Evolutionary conservation across 208 protist species (phyloP).

Genomic region (Crithidia sp.): DNA sequence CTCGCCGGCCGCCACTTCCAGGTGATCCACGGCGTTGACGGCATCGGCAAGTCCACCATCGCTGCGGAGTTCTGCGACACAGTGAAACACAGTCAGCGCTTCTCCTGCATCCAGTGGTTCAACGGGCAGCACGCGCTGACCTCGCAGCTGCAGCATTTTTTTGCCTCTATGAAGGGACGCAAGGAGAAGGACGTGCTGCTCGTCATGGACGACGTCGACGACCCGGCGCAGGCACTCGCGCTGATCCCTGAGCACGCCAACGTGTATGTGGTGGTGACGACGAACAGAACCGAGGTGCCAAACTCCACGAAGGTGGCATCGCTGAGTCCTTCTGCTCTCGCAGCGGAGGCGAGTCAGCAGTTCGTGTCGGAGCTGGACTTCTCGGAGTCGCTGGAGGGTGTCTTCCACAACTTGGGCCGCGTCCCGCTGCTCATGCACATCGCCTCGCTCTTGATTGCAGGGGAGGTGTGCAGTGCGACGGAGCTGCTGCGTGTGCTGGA

Average conservation of each 20-base stretch:
- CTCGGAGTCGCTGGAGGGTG: slow-evolving; percentile 16
- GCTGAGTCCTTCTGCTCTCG: slow-evolving; percentile 45
- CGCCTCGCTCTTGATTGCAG: slow-evolving; percentile 49
- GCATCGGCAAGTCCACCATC: slow-evolving; percentile 88
- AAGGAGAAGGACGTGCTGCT: slow-evolving; percentile 83
- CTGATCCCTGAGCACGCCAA: slow-evolving; percentile 63
- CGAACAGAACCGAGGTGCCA: slow-evolving; percentile 26
- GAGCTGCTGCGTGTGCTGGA: slow-evolving; percentile 35
- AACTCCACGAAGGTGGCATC: slow-evolving; percentile 30
- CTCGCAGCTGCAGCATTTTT: slow-evolving; percentile 62
- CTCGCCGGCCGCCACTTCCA: slow-evolving; percentile 71
- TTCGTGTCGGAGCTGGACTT: slow-evolving; percentile 47
- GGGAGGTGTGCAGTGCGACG: slow-evolving; percentile 29
- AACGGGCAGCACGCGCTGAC: slow-evolving; percentile 41
- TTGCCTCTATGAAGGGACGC: slow-evolving; percentile 76
- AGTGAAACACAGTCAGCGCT: slow-evolving; percentile 67
- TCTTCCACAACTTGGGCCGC: slow-evolving; percentile 56
- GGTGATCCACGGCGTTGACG: slow-evolving; percentile 73
- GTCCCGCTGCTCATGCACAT: slow-evolving; percentile 81
- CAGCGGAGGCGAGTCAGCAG: slow-evolving; percentile 31
- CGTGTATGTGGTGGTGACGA: slow-evolving; percentile 79
- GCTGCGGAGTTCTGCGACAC: slow-evolving; percentile 84
- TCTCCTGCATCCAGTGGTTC: slow-evolving; percentile 91
- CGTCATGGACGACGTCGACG: slow-evolving; percentile 74
- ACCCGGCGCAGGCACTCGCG: slow-evolving; percentile 32